Conservation (phyloP, 441 rosid genomes). For the Adansonia grandidieri region DNA sequence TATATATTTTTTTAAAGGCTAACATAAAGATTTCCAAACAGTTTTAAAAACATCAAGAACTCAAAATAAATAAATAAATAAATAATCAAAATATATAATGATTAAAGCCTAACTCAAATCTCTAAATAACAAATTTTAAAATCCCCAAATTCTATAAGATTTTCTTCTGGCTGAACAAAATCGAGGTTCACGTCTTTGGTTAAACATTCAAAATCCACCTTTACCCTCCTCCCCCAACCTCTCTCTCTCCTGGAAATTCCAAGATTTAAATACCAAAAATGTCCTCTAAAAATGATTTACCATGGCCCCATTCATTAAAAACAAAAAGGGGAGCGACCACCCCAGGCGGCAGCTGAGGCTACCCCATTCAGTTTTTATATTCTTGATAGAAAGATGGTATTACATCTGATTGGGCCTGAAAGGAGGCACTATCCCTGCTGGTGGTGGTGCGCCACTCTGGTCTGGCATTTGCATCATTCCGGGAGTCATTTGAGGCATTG, state of each 20-base stretch:
- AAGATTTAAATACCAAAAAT: not conserved
- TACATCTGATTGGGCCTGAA: constrained; percentile 43
- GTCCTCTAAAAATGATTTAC: not conserved
- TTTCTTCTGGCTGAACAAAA: not conserved
- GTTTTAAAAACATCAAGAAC: too few relatives aligned
- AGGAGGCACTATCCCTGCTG: constrained; percentile 42
- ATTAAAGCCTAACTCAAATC: too few relatives aligned
- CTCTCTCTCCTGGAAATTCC: not conserved
- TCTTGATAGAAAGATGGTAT: not conserved
- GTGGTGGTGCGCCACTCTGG: constrained; percentile 39
- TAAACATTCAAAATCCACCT: not conserved
- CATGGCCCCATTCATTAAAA: not conserved
- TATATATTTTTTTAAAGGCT: too few relatives aligned
- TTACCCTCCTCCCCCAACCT: not conserved
- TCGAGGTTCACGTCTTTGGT: not conserved
- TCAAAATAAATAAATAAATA: too few relatives aligned
- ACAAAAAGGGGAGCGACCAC: not conserved
- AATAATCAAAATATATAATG: too few relatives aligned
- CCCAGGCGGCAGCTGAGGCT: not conserved
- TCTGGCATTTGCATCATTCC: constrained; percentile 64
- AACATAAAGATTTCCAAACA: too few relatives aligned
- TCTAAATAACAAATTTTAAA: too few relatives aligned
- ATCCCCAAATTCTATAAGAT: too few relatives aligned
- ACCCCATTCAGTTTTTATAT: not conserved
- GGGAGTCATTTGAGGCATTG: constrained; percentile 52